These are phyloP conservation scores for Bipolaris sorokiniana DNA, from an alignment of 2,329 filamentous ascomycete species.

Conservation along the genomic window DNA sequence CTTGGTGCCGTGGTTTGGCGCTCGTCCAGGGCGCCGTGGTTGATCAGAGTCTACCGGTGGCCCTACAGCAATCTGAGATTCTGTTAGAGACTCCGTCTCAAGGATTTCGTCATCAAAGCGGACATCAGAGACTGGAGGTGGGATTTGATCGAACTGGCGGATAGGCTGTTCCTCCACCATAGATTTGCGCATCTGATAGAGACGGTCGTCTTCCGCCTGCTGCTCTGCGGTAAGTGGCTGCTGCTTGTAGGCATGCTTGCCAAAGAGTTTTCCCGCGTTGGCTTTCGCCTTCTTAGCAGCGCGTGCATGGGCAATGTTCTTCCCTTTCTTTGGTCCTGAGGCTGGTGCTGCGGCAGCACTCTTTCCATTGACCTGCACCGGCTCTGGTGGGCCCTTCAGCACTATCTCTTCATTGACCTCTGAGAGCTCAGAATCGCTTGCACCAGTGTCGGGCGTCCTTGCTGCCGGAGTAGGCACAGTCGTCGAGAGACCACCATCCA, in stretches of 20 bases:
- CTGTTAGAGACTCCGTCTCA: conserved; percentile 46
- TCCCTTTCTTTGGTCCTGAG: conserved; percentile 35
- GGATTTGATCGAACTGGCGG: conserved; percentile 25
- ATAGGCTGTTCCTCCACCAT: conserved; percentile 37
- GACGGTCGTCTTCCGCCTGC: conserved; percentile 32
- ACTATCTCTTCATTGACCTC: conserved; percentile 50
- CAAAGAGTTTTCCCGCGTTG: conserved; percentile 38
- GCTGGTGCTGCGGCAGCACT: conserved; percentile 20
- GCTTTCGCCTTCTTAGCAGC: conserved; percentile 42
- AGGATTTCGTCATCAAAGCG: conserved; percentile 47
- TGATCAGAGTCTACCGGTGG: conserved; percentile 42
- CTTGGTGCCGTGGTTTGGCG: conserved; percentile 38
- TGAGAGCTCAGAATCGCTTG: conserved; percentile 46
- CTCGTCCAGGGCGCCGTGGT: conserved; percentile 38
- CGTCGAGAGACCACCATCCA: conserved; percentile 33
- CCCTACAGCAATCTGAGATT: conserved; percentile 45
- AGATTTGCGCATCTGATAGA: conserved; percentile 33
- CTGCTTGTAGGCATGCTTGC: conserved; percentile 39
- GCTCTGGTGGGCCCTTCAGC: conserved; percentile 43
- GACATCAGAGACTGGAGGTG: conserved; percentile 39
- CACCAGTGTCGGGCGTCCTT: conserved; percentile 37
- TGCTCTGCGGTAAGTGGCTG: conserved; percentile 37
- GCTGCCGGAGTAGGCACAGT: conserved; percentile 35
- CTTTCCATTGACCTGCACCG: conserved; percentile 35
- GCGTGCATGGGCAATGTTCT: conserved; percentile 32